Evolutionary conservation across 2,329 filamentous ascomycete species (phyloP).

Genomic region (Fonsecaea erecta): DNA sequence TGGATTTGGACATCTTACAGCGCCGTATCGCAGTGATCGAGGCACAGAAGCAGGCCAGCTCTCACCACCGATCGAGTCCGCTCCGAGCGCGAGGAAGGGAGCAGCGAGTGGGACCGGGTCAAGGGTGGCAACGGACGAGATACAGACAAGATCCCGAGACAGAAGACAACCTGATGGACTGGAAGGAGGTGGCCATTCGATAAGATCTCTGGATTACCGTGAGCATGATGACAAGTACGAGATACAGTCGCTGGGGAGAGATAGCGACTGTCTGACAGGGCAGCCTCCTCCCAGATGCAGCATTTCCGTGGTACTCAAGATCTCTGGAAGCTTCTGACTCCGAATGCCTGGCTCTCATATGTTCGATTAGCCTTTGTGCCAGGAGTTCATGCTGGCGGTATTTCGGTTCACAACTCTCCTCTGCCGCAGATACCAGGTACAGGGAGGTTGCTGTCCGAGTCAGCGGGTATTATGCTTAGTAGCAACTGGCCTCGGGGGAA

Average conservation of each 20-base stretch:
- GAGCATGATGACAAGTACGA: background rate
- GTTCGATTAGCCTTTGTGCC: background rate
- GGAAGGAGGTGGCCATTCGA: constrained; percentile 5
- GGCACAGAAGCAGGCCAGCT: background rate
- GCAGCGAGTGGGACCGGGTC: background rate
- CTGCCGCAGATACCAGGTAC: background rate
- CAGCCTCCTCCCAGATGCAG: background rate
- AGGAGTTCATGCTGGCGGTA: too few species aligned
- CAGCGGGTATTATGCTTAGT: background rate
- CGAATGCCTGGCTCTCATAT: background rate
- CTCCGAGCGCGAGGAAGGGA: background rate
- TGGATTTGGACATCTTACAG: constrained; percentile 18
- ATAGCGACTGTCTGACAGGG: background rate
- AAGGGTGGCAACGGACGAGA: background rate
- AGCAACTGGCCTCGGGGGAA: background rate
- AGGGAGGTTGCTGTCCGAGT: background rate
- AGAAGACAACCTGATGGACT: constrained; percentile 2
- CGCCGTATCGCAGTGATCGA: constrained; percentile 20
- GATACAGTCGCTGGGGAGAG: too few species aligned
- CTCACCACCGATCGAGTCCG: background rate
- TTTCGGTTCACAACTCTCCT: background rate
- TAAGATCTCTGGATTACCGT: background rate
- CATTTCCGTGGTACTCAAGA: background rate
- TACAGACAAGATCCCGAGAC: background rate
- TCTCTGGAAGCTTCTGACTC: background rate